phyloP scores from a whole-genome alignment of 1,139 yeast species.

The Saccharomyces hybrid region DNA sequence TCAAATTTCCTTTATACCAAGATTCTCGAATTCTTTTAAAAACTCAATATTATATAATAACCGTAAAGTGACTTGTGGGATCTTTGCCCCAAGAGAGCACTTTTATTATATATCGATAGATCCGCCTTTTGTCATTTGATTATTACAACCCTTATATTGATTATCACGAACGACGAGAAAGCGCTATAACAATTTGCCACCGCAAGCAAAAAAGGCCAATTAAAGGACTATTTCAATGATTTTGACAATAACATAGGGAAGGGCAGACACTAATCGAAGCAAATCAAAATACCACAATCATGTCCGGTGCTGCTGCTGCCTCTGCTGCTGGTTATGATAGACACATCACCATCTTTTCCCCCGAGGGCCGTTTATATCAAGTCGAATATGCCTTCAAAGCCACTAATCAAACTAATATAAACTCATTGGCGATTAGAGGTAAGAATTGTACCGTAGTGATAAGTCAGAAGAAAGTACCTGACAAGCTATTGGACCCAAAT shows the following conservation, averaged over 20 bases:
- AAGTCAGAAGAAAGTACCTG: constrained; percentile 94
- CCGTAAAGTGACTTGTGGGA: no score
- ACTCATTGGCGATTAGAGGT: constrained; percentile 82
- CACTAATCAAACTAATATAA: constrained; percentile 84
- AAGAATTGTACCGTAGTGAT: constrained; percentile 83
- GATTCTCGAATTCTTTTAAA: background rate
- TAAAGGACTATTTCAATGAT: background rate
- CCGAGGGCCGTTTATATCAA: constrained; percentile 95
- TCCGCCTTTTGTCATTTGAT: no score
- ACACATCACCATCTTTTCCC: constrained; percentile 96
- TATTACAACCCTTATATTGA: no score
- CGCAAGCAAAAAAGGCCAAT: background rate
- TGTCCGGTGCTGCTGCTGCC: constrained; percentile 30
- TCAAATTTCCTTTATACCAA: background rate
- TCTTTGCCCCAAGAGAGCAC: no score
- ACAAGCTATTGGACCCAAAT: constrained; percentile 76
- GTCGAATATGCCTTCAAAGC: constrained; percentile 98
- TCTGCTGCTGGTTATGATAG: constrained; percentile 90
- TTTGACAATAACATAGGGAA: background rate
- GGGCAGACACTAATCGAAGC: background rate
- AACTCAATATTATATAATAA: background rate
- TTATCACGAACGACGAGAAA: no score
- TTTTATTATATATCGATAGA: no score
- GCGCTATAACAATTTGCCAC: no score
- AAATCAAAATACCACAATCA: constrained; percentile 12